A percentile compares a stretch with the other conserved stretches of the same genome.
phyloP scores from a whole-genome alignment of 2,329 filamentous ascomycete species.

The Pseudogymnoascus sp. region DNA sequence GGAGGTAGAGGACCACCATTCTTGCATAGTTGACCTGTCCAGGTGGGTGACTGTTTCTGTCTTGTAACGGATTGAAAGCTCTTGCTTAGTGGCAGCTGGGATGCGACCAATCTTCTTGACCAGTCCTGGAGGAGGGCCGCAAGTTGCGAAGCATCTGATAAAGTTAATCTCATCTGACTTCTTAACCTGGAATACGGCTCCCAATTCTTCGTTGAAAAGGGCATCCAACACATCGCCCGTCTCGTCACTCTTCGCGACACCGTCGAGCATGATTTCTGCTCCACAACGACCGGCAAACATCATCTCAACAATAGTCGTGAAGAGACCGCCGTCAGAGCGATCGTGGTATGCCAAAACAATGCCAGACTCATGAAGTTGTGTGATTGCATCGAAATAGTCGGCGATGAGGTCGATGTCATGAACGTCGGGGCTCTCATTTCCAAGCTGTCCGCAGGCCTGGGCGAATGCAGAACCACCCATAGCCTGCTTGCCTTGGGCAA shows the following conservation, averaged over 20 bases:
- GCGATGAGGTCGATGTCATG: conserved; percentile 72
- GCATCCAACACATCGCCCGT: conserved; percentile 59
- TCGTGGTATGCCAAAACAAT: conserved; percentile 92
- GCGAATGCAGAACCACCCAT: conserved; percentile 87
- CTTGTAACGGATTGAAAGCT: conserved; percentile 67
- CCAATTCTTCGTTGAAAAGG: conserved; percentile 93
- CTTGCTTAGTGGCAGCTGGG: conserved; percentile 61
- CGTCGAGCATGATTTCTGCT: conserved; percentile 75
- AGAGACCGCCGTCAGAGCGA: conserved; percentile 82
- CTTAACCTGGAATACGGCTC: conserved; percentile 90
- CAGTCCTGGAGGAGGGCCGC: conserved; percentile 71
- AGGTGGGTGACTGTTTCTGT: conserved; percentile 62
- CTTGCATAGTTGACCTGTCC: conserved; percentile 66
- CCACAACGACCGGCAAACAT: conserved; percentile 94
- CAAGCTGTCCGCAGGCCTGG: conserved; percentile 80
- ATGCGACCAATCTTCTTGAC: conserved; percentile 80
- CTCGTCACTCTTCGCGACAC: conserved; percentile 54
- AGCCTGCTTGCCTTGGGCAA: conserved; percentile 71
- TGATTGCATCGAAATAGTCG: conserved; percentile 85
- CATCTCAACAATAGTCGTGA: conserved; percentile 92
- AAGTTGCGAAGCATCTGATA: conserved; percentile 83
- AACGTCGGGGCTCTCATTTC: conserved; percentile 78
- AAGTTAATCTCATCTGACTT: conserved; percentile 79
- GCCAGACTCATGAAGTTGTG: conserved; percentile 55
- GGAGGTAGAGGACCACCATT: conserved; percentile 82